Evolutionary conservation across 331 rosid species (phyloP), one percentile per base, ranked within the genome.

Genomic region (Phaseolus coccineus): DNA sequence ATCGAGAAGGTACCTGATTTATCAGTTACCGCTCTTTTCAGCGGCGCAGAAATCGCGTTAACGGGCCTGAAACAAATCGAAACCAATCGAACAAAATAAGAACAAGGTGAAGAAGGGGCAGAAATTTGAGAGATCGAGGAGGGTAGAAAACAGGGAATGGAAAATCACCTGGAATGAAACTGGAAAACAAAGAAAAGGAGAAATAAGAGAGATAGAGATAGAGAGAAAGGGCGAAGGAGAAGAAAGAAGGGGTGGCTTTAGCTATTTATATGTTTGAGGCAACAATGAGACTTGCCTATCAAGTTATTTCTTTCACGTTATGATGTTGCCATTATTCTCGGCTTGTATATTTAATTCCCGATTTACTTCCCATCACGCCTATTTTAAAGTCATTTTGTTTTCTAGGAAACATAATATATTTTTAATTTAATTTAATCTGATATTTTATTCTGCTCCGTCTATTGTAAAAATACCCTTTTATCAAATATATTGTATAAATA

Each of bases 261-360:
- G 82, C 57, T 82, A 78, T 82, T 78, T 85, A 85, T 78, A 85
- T 78, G 86, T 78, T 85, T 52, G 77, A 81, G 76, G 71, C 12
- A 74, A 63, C 61, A 61, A 52, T 78, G 8, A 70, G 71, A 46
- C 81, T 77, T 81, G 83, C 81, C 76, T 61, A 62, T 76, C 78
- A 64, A 73, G 79, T 56, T 74, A n/a, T 85, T 73, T 82, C n/a
- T 56, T 78, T 77, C 51, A 44, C 65, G 65, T 67, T 62, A 56
- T 11, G 55, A 72, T 31, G 67, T 52, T 35, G 53, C 55, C 86
- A 53, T 14, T 74, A 78, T 85, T 78, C 69, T 78, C 76, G 57
- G 73, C 6, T 11, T 44, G 62, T 40, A 28, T 56, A 48, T 68
- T 68, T 68, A 40, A 28, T 76, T 59, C 59, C 19, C 1, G 4